Evolutionary conservation across 306 rosid species (phyloP).

Genomic region (Rosa multiflora): DNA sequence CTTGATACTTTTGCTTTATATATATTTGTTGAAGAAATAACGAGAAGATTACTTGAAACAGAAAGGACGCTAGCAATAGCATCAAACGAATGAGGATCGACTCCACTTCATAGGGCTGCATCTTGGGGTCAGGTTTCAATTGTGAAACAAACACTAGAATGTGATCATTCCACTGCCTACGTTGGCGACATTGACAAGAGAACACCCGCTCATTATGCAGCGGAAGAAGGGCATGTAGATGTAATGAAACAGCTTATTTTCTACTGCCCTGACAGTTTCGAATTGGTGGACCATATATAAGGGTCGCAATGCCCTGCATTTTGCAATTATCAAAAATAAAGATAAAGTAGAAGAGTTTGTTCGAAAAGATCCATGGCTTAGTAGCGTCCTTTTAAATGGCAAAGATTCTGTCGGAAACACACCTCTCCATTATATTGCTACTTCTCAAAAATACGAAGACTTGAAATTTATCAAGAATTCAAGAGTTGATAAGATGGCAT

Average conservation of each 20-base stretch:
- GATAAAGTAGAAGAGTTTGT: background rate
- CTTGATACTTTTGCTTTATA: too few relatives aligned
- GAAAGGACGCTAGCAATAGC: background rate
- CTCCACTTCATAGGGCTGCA: constrained; percentile 15
- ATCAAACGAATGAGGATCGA: background rate
- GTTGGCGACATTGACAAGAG: too few relatives aligned
- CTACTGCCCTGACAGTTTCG: background rate
- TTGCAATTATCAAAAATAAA: accelerated
- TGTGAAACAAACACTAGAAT: background rate
- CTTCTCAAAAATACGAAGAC: background rate
- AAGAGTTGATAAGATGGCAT: background rate
- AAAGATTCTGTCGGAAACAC: background rate
- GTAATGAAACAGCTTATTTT: background rate
- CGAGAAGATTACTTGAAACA: background rate
- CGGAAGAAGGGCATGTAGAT: background rate
- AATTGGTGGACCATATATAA: background rate
- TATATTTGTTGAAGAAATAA: background rate
- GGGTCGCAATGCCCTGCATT: background rate
- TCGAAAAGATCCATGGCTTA: background rate
- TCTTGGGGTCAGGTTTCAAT: background rate
- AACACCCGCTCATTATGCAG: background rate
- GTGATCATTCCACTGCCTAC: background rate
- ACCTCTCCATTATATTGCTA: background rate
- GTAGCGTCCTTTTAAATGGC: background rate
- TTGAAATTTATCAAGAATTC: background rate